Evolutionary conservation across 768 basidiomycete genomes (phyloP).

Genomic region (Podaxis sp.): DNA sequence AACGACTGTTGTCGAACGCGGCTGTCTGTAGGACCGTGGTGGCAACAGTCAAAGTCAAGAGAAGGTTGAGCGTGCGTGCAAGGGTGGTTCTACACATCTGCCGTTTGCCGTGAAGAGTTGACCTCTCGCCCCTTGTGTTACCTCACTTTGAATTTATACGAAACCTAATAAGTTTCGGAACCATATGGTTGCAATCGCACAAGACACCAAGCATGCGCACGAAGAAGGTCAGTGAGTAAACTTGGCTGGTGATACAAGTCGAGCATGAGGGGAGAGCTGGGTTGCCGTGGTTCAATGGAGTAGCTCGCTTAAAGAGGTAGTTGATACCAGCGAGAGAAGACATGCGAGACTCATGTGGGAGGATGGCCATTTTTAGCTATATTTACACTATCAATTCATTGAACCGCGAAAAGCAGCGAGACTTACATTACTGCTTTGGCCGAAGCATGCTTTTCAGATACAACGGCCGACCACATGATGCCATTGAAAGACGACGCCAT

Average conservation of each 20-base stretch:
- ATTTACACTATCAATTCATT: not conserved
- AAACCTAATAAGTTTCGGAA: not conserved
- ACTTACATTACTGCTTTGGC: not conserved
- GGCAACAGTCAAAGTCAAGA: not conserved
- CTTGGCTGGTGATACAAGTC: not conserved
- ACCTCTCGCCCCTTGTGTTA: not conserved
- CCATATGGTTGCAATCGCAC: not conserved
- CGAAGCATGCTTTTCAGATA: not conserved
- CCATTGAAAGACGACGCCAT: not conserved
- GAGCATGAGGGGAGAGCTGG: not conserved
- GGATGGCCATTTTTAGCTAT: slow-evolving; percentile 5
- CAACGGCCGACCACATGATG: not conserved
- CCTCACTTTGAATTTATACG: not conserved
- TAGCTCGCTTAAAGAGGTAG: slow-evolving; percentile 6
- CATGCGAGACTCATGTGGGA: slow-evolving; percentile 4
- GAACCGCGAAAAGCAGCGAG: not conserved
- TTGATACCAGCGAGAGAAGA: not conserved
- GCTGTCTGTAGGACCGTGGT: slow-evolving; percentile 11
- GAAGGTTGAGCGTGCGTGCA: not conserved
- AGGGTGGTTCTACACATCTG: too few relatives aligned
- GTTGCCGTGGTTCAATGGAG: slow-evolving; percentile 10
- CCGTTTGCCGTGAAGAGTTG: not conserved
- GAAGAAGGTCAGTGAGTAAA: slow-evolving; percentile 1
- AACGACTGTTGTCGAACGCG: slow-evolving; percentile 57
- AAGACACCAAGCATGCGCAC: not conserved